Conservation (phyloP, 2,329 filamentous ascomycete genomes). For the Trichoderma cornu-damae region DNA sequence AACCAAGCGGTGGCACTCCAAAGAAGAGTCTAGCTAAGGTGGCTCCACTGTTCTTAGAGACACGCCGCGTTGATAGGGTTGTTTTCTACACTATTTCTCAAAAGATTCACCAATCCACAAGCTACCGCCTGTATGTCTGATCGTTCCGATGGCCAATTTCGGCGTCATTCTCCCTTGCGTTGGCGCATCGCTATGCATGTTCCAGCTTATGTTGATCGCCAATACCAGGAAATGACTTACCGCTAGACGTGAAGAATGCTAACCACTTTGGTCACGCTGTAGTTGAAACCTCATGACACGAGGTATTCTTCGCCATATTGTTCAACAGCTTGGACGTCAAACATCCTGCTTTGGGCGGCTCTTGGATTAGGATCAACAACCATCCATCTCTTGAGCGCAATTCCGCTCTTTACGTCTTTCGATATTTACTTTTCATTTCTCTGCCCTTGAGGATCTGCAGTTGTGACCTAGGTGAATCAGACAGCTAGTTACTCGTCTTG, state of each 20-base stretch:
- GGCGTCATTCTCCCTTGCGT: constrained; percentile 18
- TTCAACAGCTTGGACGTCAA: neutral
- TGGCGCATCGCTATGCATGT: constrained; percentile 14
- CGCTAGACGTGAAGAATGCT: constrained; percentile 16
- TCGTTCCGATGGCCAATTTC: constrained; percentile 16
- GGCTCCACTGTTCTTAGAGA: constrained; percentile 10
- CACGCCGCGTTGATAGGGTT: constrained; percentile 14
- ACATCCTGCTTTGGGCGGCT: neutral
- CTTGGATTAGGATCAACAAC: neutral
- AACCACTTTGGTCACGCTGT: neutral
- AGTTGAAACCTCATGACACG: constrained; percentile 10
- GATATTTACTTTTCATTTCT: neutral
- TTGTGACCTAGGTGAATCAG: neutral
- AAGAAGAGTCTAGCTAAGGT: constrained; percentile 20
- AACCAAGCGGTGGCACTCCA: constrained; percentile 23
- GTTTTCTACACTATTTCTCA: constrained; percentile 19
- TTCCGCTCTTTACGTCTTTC: neutral
- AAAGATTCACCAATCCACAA: constrained; percentile 1
- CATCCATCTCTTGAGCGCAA: neutral
- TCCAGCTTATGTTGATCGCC: constrained; percentile 2
- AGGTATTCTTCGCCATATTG: neutral
- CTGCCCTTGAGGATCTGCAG: neutral
- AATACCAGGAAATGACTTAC: neutral
- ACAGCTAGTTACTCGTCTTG: constrained; percentile 17
- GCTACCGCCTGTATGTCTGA: constrained; percentile 15